A percentile compares a stretch with the other conserved stretches of the same genome.
Evolutionary conservation across 805 yeast species (phyloP).

Genomic region (Lachancea thermotolerans): DNA sequence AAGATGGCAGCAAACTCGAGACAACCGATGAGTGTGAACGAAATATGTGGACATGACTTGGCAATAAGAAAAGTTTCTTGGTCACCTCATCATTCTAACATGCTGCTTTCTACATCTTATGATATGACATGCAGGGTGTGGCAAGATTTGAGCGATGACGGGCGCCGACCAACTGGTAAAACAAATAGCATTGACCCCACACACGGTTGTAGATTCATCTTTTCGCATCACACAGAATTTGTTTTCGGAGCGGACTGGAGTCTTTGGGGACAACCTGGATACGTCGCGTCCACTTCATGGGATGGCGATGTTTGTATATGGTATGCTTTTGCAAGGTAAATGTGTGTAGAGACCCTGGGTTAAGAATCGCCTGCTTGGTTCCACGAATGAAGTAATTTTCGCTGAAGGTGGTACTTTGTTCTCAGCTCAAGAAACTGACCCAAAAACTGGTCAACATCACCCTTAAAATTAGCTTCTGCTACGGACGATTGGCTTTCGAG

Average conservation of each 20-base stretch:
- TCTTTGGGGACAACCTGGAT: slow-evolving; percentile 93
- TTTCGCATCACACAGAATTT: slow-evolving; percentile 75
- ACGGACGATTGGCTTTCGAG: slow-evolving; percentile 23
- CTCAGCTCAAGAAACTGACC: slow-evolving; percentile 37
- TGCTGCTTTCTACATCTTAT: slow-evolving; percentile 69
- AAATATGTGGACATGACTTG: slow-evolving; percentile 78
- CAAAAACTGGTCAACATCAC: slow-evolving; percentile 36
- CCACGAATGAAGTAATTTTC: slow-evolving; percentile 44
- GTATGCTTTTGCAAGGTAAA: slow-evolving; percentile 43
- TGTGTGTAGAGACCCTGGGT: not conserved
- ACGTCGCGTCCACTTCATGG: slow-evolving; percentile 94
- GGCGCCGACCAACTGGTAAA: slow-evolving; percentile 40
- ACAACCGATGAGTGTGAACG: slow-evolving; percentile 69
- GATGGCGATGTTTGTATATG: slow-evolving; percentile 91
- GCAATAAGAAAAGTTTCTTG: slow-evolving; percentile 79
- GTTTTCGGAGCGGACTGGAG: slow-evolving; percentile 94
- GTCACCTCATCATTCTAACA: slow-evolving; percentile 81
- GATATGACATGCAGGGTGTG: slow-evolving; percentile 91
- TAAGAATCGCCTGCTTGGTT: slow-evolving; percentile 5
- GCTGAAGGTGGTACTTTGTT: slow-evolving; percentile 37
- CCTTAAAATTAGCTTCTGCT: slow-evolving; percentile 15
- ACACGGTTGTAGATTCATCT: slow-evolving; percentile 49
- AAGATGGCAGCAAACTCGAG: slow-evolving; percentile 26
- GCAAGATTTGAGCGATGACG: slow-evolving; percentile 62
- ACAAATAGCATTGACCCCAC: slow-evolving; percentile 41